phyloP scores from a whole-genome alignment of 768 basidiomycete genomes.

The Boletus patriciae region DNA sequence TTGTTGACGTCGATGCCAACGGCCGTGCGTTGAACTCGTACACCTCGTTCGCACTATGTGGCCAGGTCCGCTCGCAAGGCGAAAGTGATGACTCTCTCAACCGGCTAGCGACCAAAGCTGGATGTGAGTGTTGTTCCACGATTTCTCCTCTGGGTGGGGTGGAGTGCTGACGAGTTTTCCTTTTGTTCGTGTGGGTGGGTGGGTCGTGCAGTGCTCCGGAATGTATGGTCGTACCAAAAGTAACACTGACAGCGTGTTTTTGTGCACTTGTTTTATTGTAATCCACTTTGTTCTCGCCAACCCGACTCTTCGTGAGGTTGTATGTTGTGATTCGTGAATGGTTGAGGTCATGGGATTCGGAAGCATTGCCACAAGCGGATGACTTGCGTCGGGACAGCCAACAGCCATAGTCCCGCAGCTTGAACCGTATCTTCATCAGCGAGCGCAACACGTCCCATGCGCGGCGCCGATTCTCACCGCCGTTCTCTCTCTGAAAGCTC shows the following conservation, averaged over 20 bases:
- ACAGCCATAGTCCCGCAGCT: constrained; percentile 8
- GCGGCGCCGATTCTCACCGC: constrained; percentile 17
- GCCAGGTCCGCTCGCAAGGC: constrained; percentile 90
- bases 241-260: constrained; percentile 39
- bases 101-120: constrained; percentile 92
- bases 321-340: background rate
- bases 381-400: constrained; percentile 3
- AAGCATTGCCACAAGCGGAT: constrained; percentile 25
- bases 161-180: constrained; percentile 8
- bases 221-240: constrained; percentile 96
- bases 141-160: background rate
- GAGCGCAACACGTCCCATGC: constrained; percentile 16
- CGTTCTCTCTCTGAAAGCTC: constrained; percentile 44
- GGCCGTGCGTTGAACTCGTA: constrained; percentile 77
- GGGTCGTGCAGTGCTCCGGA: constrained; percentile 74
- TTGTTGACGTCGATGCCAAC: constrained; percentile 90
- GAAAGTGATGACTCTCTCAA: constrained; percentile 97
- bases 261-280: constrained; percentile 16
- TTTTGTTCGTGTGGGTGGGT: background rate
- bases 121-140: constrained; percentile 61
- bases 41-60: constrained; percentile 93
- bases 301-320: background rate
- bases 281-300: constrained; percentile 10
- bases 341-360: too few species aligned
- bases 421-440: background rate